These are phyloP conservation scores for Kalmusia sp. DNA, from an alignment of 2,329 filamentous ascomycete species.

Conservation along the genomic window DNA sequence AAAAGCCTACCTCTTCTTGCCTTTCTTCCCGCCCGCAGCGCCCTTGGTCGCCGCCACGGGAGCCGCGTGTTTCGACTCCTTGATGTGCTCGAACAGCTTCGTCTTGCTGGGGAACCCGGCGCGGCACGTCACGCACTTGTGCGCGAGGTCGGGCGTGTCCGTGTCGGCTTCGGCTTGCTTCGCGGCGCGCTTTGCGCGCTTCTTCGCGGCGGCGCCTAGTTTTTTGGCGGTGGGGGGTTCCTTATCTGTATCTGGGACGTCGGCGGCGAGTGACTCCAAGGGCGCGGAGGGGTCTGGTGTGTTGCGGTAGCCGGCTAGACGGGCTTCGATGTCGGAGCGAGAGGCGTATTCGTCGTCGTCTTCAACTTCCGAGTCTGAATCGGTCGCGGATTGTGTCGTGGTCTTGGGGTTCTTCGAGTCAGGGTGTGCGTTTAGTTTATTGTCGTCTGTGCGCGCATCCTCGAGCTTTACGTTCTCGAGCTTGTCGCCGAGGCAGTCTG, in stretches of 20 bases:
- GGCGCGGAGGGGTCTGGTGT: no score
- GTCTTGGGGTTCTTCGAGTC: slow-evolving; percentile 8
- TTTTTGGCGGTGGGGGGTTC: slow-evolving; percentile 38
- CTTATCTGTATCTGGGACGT: no score
- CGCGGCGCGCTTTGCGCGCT: slow-evolving; percentile 55
- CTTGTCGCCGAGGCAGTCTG: slow-evolving; percentile 24
- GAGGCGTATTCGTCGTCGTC: slow-evolving; percentile 47
- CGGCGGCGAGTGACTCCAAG: no score
- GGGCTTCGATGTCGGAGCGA: slow-evolving; percentile 44
- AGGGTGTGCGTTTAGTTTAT: neutral
- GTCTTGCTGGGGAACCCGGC: slow-evolving; percentile 78
- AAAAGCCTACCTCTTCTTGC: slow-evolving; percentile 31
- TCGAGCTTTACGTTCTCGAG: slow-evolving; percentile 22
- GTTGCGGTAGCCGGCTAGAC: slow-evolving; percentile 28
- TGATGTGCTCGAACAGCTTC: slow-evolving; percentile 76
- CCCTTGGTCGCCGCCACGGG: slow-evolving; percentile 33
- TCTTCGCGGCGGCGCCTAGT: slow-evolving; percentile 57
- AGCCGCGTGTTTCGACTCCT: slow-evolving; percentile 69
- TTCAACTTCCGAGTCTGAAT: slow-evolving; percentile 29
- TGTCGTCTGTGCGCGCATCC: slow-evolving; percentile 8
- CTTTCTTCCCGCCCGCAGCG: slow-evolving; percentile 22
- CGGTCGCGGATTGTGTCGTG: slow-evolving; percentile 1
- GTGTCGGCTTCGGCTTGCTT: slow-evolving; percentile 40
- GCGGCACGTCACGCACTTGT: slow-evolving; percentile 79
- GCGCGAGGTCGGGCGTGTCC: slow-evolving; percentile 48